Evolutionary conservation across 306 rosid genomes (phyloP), one percentile per base, ranked within the genome.

Genomic region (Cicer chorassanicum): DNA sequence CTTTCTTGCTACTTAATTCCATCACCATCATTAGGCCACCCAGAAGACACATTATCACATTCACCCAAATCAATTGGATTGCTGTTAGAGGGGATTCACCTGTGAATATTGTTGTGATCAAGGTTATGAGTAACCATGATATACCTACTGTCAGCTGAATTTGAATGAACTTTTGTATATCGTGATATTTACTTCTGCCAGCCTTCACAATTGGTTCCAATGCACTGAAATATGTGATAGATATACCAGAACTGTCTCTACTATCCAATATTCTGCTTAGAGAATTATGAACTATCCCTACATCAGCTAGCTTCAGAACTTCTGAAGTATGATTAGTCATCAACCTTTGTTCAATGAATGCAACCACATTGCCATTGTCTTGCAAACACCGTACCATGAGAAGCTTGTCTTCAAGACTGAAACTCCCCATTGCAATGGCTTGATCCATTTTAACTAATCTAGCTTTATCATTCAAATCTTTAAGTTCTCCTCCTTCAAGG

Each of bases 1-100:
- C 71, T 42, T 77, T 80, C 14, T 70, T 18, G 5, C 55, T 38
- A 18, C 68, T 80, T 8, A 83, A 70, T 66, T 85, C 79, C 92
- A 89, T 86, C 54, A 15, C 70, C 92, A 89, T 85, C 91, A 86
- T 85, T 15, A 49, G 70, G 64, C 84, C 72, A 55, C 96, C 95
- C 5, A 88, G 83, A 71, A 83, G 64, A 64, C 65, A 70, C 76
- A 79, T 11, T 29, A 82, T 14, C 68, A 77, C 46, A 76, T 81
- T 88, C 83, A 88, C 79, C 93, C 96, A 91, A 15, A 85, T 73
- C 77, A 89, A 46, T 10, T 85, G 91, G 36, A 69, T 1, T 36
- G 86, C 68, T 15, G 89, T 69, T 48, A 91, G 60, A 0, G 92
- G 91, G 1, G 95, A 86, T 61, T 78, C 78, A 61, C 95, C 97